Evolutionary conservation across 345 rosid genomes (phyloP).

Genomic region (Eucalyptus globulus): DNA sequence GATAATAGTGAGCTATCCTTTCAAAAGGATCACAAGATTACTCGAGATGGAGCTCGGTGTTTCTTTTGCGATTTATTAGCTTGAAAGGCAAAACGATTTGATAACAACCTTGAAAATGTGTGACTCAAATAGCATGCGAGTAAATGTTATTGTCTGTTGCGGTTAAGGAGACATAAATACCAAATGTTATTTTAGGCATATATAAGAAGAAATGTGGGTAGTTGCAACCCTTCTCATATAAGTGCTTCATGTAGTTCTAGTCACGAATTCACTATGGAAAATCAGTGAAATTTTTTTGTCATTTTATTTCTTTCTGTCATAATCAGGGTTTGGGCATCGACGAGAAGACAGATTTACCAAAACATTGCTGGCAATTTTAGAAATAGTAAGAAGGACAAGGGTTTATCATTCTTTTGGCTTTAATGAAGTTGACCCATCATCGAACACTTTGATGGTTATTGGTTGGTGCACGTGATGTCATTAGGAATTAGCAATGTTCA

Average conservation of each 20-base stretch:
- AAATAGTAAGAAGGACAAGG: background rate
- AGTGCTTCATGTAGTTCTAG: background rate
- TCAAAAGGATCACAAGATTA: background rate
- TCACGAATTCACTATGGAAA: background rate
- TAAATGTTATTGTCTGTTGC: background rate
- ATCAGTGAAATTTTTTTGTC: background rate
- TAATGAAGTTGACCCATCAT: background rate
- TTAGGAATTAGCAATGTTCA: background rate
- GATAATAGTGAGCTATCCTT: background rate
- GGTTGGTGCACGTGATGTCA: background rate
- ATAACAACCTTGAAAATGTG: background rate
- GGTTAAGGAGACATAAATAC: background rate
- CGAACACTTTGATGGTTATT: background rate
- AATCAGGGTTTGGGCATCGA: background rate
- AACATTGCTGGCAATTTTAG: background rate
- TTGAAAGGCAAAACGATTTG: background rate
- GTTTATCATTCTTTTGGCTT: background rate
- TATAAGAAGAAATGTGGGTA: background rate
- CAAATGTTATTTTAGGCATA: background rate
- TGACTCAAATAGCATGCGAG: background rate
- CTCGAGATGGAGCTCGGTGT: background rate
- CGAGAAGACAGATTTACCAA: background rate
- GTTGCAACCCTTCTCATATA: background rate
- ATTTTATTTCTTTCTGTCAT: background rate
- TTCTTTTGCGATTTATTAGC: background rate